These are phyloP conservation scores for Pyrus hybrid DNA, from an alignment of 331 rosid genomes.

Conservation along the genomic window DNA sequence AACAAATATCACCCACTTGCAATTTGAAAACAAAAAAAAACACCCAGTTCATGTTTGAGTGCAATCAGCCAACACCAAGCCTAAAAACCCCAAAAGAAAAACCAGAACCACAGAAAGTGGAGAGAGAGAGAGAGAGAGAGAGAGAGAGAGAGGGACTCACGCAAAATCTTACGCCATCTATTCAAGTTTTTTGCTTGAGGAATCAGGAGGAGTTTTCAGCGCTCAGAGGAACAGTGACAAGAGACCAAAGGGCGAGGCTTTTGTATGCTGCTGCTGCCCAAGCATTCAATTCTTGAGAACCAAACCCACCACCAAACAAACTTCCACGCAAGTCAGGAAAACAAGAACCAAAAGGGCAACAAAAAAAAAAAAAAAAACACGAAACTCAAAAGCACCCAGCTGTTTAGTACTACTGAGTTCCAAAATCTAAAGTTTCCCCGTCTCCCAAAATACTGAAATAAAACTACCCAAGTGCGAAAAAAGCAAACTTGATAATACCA, in stretches of 20 bases:
- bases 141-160: slow-evolving; percentile 2
- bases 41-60: slow-evolving; percentile 6
- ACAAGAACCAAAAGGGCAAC: slow-evolving; percentile 16
- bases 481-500: slow-evolving; percentile 21
- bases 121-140: background rate
- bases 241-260: slow-evolving; percentile 5
- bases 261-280: background rate
- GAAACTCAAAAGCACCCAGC: slow-evolving; percentile 10
- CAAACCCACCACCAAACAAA: slow-evolving; percentile 18
- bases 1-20: background rate
- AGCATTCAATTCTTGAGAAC: background rate
- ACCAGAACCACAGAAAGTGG: slow-evolving; percentile 1
- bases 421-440: slow-evolving; percentile 6
- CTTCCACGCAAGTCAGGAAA: slow-evolving; percentile 14
- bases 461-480: slow-evolving; percentile 4
- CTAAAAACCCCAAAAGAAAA: slow-evolving; percentile 12
- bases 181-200: slow-evolving; percentile 7
- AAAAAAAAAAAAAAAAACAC: background rate
- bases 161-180: slow-evolving; percentile 19
- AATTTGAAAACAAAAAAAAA: background rate
- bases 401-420: slow-evolving; percentile 1
- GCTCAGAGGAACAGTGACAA: slow-evolving; percentile 27
- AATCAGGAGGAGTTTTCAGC: slow-evolving; percentile 5
- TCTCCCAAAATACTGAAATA: slow-evolving; percentile 1
- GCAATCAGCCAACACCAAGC: slow-evolving; percentile 14